Evolutionary conservation across 2,329 filamentous ascomycete species (phyloP).

Genomic region (Leptographium lundbergii): DNA sequence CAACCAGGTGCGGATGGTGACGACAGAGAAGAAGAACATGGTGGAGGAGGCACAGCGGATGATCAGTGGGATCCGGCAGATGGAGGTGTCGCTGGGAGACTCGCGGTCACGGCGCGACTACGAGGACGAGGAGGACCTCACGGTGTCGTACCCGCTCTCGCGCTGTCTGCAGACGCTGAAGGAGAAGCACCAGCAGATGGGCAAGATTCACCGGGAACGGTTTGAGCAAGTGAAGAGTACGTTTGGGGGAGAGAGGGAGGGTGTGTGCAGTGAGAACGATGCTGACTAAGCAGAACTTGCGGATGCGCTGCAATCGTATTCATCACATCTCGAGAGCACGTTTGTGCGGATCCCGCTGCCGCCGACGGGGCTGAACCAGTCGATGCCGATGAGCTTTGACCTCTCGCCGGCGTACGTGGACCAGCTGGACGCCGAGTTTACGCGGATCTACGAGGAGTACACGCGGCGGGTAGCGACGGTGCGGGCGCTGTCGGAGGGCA

Average conservation of each 20-base stretch:
- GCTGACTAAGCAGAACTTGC: constrained; percentile 56
- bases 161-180: constrained; percentile 69
- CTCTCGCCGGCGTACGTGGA: constrained; percentile 84
- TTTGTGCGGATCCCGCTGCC: constrained; percentile 81
- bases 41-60: constrained; percentile 80
- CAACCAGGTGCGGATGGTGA: constrained; percentile 76
- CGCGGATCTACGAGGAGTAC: constrained; percentile 93
- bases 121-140: constrained; percentile 44
- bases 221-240: constrained; percentile 91
- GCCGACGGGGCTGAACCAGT: constrained; percentile 63
- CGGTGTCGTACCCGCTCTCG: constrained; percentile 71
- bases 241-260: constrained; percentile 16
- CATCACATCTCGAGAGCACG: constrained; percentile 80
- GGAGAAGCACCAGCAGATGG: constrained; percentile 73
- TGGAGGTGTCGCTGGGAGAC: constrained; percentile 83
- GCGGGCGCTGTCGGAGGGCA: constrained; percentile 63
- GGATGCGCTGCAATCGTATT: constrained; percentile 88
- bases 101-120: constrained; percentile 51
- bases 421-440: constrained; percentile 80
- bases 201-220: constrained; percentile 75
- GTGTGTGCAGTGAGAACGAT: neutral
- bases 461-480: constrained; percentile 68
- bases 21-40: constrained; percentile 78
- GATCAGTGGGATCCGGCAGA: constrained; percentile 78
- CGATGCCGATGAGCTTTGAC: constrained; percentile 73